A percentile compares a stretch with the other conserved stretches of the same genome.
phyloP scores from a whole-genome alignment of 495 filamentous ascomycete species.

The Hyaloscypha finlandica region DNA sequence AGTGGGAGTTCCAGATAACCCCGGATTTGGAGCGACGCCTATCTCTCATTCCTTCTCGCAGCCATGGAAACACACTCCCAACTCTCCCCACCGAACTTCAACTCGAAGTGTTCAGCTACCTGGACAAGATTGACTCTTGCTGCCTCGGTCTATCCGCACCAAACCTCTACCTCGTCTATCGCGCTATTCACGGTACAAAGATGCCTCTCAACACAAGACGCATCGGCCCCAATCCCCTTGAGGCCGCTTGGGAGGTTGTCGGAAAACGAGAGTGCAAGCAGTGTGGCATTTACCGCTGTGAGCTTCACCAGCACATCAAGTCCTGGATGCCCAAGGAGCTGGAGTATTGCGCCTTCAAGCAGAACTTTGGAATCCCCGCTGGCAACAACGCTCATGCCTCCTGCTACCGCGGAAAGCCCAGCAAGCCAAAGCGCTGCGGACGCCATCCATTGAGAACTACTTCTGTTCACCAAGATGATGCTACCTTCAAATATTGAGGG shows the following conservation, averaged over 20 bases:
- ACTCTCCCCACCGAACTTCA: conserved; percentile 60
- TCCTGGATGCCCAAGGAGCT: conserved; percentile 48
- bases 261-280: conserved; percentile 36
- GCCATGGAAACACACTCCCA: conserved; percentile 18
- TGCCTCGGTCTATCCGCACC: conserved; percentile 54
- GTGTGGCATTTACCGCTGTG: conserved; percentile 53
- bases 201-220: conserved; percentile 50
- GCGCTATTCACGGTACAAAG: conserved; percentile 45
- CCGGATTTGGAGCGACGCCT: conserved; percentile 24
- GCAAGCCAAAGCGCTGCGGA: conserved; percentile 49
- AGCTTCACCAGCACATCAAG: conserved; percentile 55
- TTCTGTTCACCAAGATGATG: conserved; percentile 28
- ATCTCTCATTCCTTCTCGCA: conserved; percentile 14
- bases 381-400: conserved; percentile 39
- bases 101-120: conserved; percentile 52
- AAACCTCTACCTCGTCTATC: conserved; percentile 54
- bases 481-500: conserved; percentile 9
- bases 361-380: conserved; percentile 49
- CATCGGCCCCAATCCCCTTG: conserved; percentile 54
- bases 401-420: conserved; percentile 52
- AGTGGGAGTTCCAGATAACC: conserved; percentile 29
- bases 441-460: conserved; percentile 40
- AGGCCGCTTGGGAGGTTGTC: conserved; percentile 55
- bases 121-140: conserved; percentile 57
- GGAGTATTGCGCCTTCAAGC: conserved; percentile 53